Percentiles rank a stretch among this genome's conserved stretches.
These are phyloP conservation scores for Leishmania tropica DNA, from an alignment of 208 protist species.

Conservation along the genomic window DNA sequence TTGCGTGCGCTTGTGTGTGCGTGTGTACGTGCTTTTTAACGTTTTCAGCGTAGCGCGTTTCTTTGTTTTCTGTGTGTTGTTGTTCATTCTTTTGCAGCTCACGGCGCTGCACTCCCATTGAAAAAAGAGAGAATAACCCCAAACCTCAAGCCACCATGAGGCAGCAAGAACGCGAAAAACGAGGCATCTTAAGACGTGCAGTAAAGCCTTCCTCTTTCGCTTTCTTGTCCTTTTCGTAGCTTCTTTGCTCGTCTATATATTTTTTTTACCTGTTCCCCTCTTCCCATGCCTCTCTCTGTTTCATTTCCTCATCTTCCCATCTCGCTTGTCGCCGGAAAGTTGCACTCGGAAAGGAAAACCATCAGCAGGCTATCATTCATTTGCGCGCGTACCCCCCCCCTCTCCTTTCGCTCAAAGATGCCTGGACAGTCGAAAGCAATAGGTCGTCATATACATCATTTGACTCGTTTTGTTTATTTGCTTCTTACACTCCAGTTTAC, in stretches of 20 bases:
- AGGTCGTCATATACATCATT: background rate
- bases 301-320: background rate
- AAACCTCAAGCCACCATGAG: background rate
- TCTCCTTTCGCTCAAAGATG: background rate
- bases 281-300: slow-evolving; percentile 5
- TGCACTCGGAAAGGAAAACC: background rate
- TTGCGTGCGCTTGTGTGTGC: background rate
- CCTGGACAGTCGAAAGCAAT: background rate
- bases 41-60: background rate
- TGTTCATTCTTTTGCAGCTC: background rate
- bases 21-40: background rate
- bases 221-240: background rate
- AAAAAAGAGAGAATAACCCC: background rate
- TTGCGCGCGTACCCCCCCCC: background rate
- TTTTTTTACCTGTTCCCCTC: slow-evolving; percentile 8
- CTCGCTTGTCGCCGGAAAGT: background rate
- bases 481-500: background rate
- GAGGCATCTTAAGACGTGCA: background rate
- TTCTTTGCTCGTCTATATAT: background rate
- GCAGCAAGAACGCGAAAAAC: background rate
- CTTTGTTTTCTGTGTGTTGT: slow-evolving; percentile 2
- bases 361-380: background rate
- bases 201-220: background rate
- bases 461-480: background rate
- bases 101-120: background rate